Base-by-base conservation (phyloP, 1,284 basidiomycete genomes). In the Cystobasidiaceae sp. region DNA sequence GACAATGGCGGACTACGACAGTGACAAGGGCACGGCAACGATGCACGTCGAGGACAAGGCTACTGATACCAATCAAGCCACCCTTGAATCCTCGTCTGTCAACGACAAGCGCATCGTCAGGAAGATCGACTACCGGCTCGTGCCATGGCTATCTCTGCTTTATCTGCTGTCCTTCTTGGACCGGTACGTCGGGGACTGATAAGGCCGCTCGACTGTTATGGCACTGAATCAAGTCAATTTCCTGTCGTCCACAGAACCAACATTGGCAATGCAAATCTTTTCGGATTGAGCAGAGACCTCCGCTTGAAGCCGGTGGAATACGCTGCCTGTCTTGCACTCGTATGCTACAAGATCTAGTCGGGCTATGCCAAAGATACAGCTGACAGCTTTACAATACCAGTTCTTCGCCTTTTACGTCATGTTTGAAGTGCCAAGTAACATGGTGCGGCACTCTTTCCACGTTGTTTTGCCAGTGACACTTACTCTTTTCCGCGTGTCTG, bases 231-330 rank as follows among this genome's bases (percentile, higher is more conserved):
- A 19, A 49, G 13, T 9, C n/a, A 34, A 17, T 33, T 19, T 4
- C 23, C 27, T 39, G 15, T 17, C 30, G 15, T 33, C 44, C 13
- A 33, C 27, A 54, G 54, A 9, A 57, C 64, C 15, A 61, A 62
- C 55, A 74, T 75, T 56, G 74, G 73, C 11, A 71, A 75, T 49
- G 74, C 74, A 17, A 55, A 68, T 27, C 55, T 70, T 0, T 71
- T 68, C 19, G 70, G 70, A 0, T 45, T 72, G 27, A 61, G 65
- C 37, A 58, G 34, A 27, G 67, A 70, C 41, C 63, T 60, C 21
- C 25, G 34, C 21, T 19, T 66, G 13, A 64, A 41, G 6, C 52
- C 48, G 13, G 66, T n/a, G 27, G 43, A 68, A 37, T 68, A 66
- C 48, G 46, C 51, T 45, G 21, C 39, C 43, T 63, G 66, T 62